Evolutionary conservation across 805 yeast genomes (phyloP).

Genomic region (Kuraishia cidri): DNA sequence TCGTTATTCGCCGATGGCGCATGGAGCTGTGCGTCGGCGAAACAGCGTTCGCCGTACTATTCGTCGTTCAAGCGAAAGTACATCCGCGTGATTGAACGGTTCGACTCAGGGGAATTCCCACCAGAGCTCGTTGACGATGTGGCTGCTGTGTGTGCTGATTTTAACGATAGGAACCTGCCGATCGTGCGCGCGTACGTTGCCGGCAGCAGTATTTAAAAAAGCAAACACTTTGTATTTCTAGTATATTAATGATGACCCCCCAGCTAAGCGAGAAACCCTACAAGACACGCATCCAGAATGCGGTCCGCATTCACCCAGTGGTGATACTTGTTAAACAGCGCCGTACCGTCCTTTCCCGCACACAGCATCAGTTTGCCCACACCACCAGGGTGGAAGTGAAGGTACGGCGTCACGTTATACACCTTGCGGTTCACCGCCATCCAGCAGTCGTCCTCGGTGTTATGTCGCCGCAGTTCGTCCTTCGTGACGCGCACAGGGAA

Average conservation of each 20-base stretch:
- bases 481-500: slow-evolving; percentile 51
- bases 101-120: too few relatives aligned
- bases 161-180: too few relatives aligned
- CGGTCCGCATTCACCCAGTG: slow-evolving; percentile 75
- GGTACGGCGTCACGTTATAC: slow-evolving; percentile 78
- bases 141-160: too few relatives aligned
- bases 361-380: slow-evolving; percentile 63
- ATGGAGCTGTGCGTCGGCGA: background rate
- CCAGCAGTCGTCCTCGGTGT: slow-evolving; percentile 69
- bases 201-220: too few relatives aligned
- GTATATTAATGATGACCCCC: too few relatives aligned
- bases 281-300: slow-evolving; percentile 66
- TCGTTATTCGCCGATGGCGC: background rate
- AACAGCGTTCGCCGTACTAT: background rate
- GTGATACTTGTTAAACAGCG: slow-evolving; percentile 62
- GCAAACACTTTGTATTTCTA: too few relatives aligned
- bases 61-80: background rate
- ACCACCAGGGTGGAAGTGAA: slow-evolving; percentile 93
- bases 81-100: too few relatives aligned
- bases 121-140: too few relatives aligned
- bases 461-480: slow-evolving; percentile 55
- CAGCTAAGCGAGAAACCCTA: slow-evolving; percentile 61
- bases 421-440: slow-evolving; percentile 72
- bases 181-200: too few relatives aligned
- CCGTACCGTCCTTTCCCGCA: slow-evolving; percentile 81